Evolutionary conservation across 2,329 filamentous ascomycete genomes (phyloP).

Genomic region (Penicillium crustosum): DNA sequence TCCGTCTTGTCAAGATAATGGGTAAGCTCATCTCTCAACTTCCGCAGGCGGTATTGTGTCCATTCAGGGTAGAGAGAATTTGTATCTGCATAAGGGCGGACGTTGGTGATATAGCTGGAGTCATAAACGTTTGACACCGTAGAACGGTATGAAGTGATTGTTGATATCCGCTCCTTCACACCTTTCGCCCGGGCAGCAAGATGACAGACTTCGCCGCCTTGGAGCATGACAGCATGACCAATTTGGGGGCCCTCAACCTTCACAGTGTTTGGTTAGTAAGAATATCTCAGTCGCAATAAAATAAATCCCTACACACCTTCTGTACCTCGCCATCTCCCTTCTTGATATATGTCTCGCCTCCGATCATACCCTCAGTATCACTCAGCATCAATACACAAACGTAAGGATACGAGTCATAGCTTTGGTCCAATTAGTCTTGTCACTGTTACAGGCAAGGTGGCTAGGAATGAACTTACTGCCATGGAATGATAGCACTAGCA

Average conservation of each 20-base stretch:
- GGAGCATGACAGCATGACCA: slow-evolving; percentile 29
- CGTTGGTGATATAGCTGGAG: slow-evolving; percentile 24
- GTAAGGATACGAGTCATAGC: slow-evolving; percentile 24
- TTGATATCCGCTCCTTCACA: slow-evolving; percentile 27
- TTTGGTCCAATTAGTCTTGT: not conserved
- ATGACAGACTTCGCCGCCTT: slow-evolving; percentile 31
- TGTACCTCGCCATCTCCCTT: slow-evolving; percentile 21
- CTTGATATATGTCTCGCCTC: slow-evolving; percentile 31
- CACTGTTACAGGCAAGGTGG: not conserved
- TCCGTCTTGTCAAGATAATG: slow-evolving; percentile 5
- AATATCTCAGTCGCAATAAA: no score
- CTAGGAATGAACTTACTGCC: slow-evolving; percentile 20
- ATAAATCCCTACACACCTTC: slow-evolving; percentile 4
- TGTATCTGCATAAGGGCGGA: slow-evolving; percentile 21
- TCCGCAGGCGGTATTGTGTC: slow-evolving; percentile 23
- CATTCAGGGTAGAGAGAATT: slow-evolving; percentile 24
- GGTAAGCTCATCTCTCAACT: slow-evolving; percentile 16
- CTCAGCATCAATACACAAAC: slow-evolving; percentile 36
- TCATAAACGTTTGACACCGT: slow-evolving; percentile 20
- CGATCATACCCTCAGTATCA: slow-evolving; percentile 28
- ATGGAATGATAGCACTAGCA: slow-evolving; percentile 20
- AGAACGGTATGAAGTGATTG: slow-evolving; percentile 30
- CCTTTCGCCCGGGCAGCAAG: slow-evolving; percentile 27
- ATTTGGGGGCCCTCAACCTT: slow-evolving; percentile 17
- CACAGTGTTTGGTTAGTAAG: not conserved